A percentile compares a stretch with the other conserved stretches of the same genome.
phyloP scores from a whole-genome alignment of 1,284 basidiomycete genomes.

The Puccinia coronata region DNA sequence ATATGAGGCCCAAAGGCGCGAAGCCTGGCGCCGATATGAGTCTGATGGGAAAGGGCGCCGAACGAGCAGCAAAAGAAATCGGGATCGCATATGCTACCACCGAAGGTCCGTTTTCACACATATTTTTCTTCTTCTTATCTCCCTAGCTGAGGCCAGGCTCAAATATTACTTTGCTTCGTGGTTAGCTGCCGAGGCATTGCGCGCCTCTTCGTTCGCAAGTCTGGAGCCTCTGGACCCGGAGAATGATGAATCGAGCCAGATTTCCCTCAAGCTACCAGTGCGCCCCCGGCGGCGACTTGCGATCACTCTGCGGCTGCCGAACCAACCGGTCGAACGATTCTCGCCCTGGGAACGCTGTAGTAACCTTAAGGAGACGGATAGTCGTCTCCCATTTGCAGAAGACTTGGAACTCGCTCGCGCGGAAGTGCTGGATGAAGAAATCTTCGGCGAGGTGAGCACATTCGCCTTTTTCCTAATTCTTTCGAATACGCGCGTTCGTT shows the following conservation, averaged over 20 bases:
- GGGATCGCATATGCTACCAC: constrained; percentile 44
- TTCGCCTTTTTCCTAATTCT: neutral
- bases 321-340: constrained; percentile 18
- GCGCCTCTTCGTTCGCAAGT: constrained; percentile 45
- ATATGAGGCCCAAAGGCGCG: constrained; percentile 46
- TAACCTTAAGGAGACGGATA: neutral
- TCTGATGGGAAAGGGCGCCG: constrained; percentile 43
- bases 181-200: constrained; percentile 46
- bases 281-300: constrained; percentile 38
- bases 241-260: neutral
- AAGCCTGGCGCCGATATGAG: constrained; percentile 34
- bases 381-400: neutral
- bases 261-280: constrained; percentile 32
- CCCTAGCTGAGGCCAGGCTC: neutral
- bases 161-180: neutral
- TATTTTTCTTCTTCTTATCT: neutral
- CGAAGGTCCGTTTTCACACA: constrained; percentile 26
- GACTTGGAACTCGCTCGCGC: constrained; percentile 38
- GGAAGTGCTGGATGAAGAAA: constrained; percentile 48
- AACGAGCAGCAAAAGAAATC: constrained; percentile 43
- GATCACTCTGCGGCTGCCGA: constrained; percentile 13
- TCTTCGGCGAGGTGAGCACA: constrained; percentile 39
- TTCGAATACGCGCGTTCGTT: neutral
- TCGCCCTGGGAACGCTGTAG: constrained; percentile 34
- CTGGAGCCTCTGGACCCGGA: constrained; percentile 17